Evolutionary conservation across 2,329 filamentous ascomycete genomes (phyloP), one percentile per base, ranked within the genome.

Genomic region (Ambrosiella xylebori): DNA sequence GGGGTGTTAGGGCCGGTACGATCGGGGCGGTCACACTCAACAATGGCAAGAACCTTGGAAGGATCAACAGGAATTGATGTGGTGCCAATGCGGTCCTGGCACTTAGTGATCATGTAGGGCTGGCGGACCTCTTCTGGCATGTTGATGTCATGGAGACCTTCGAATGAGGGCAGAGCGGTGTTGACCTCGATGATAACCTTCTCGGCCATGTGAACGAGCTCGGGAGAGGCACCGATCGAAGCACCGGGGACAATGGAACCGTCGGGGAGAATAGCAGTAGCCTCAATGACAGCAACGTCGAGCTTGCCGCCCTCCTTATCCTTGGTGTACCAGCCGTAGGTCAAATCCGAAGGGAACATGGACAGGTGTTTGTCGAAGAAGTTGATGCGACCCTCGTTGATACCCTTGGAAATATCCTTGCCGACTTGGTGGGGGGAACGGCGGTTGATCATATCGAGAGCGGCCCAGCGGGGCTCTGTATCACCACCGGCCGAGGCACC

Each of bases 171-270:
- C 55, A 86, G 80, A 1, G 88, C 75, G 0, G 89, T 95, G 75
- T 95, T 95, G 71, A 95, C 85, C 73, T 95, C 88, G 66, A 95
- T 87, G 66, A 95, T 88, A 71, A 95, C 81, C 74, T 95, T 95
- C 68, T 95, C 87, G 56, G 88, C 87, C 80, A 94, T 88, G 71
- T 95, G 88, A 54, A 95, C 77, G 57, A 95, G 76, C 69, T 95
- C 88, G 3, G 88, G 88, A 2, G 84, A 86, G 11, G 88, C 88
- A 57, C 88, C 88, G 35, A 95, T 87, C 8, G 84, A 88, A 39
- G 88, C 88, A 64, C 89, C 88, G 3, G 86, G 88, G 49, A 95
- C 85, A 65, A 95, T 90, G 63, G 88, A 89, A 62, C 88, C 89
- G 67, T 94, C 86, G 66, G 90, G 85, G 45, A 87, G 88, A 67